Evolutionary conservation across 169 alveolate species (phyloP).

Genomic region (Besnoitia besnoiti): DNA sequence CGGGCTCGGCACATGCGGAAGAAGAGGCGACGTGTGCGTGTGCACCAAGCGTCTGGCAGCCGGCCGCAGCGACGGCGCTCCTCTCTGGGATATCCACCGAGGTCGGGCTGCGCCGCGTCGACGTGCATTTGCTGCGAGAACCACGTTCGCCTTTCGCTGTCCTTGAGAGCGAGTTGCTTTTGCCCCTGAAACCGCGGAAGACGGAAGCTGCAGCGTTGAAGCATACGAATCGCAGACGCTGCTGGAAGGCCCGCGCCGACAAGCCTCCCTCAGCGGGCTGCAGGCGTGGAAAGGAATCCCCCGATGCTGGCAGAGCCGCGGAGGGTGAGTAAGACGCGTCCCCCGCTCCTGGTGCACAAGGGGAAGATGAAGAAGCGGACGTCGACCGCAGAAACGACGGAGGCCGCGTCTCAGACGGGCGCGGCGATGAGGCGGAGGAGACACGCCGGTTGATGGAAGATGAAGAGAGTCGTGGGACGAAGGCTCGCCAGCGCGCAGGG

Average conservation of each 20-base stretch:
- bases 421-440: background rate
- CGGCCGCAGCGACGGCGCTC: too few relatives aligned
- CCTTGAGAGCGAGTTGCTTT: background rate
- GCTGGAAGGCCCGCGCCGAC: background rate
- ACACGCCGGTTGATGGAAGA: background rate
- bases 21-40: too few relatives aligned
- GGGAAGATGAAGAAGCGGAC: background rate
- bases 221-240: conserved; percentile 3
- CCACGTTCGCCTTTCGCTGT: background rate
- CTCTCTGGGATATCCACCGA: too few relatives aligned
- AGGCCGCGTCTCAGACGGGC: too few relatives aligned
- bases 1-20: too few relatives aligned
- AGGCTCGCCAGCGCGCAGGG: background rate
- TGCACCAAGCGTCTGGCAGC: too few relatives aligned
- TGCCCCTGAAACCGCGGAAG: background rate
- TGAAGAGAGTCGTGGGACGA: background rate
- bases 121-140: background rate
- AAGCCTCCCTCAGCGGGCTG: background rate
- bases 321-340: background rate
- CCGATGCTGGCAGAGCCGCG: too few relatives aligned
- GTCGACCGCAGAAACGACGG: background rate
- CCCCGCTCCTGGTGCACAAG: too few relatives aligned
- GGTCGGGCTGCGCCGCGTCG: too few relatives aligned
- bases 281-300: too few relatives aligned
- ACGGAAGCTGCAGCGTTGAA: conserved; percentile 25